Percentiles rank a stretch among this genome's conserved stretches.
phyloP scores from a whole-genome alignment of 768 basidiomycete genomes.

The Podaxis sp. region DNA sequence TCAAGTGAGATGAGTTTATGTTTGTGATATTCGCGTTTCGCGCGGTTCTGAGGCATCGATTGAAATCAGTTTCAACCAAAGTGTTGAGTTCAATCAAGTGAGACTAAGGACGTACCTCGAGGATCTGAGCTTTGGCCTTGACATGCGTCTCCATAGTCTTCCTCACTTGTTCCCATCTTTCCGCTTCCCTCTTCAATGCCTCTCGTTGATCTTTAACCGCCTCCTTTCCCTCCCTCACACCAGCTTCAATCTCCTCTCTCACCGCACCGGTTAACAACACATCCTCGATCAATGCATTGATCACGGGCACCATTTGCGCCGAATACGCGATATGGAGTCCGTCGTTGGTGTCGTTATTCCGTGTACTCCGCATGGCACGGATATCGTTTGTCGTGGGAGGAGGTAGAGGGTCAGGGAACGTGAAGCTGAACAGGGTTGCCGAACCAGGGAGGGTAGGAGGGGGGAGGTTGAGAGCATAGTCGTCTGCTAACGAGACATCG shows the following conservation, averaged over 20 bases:
- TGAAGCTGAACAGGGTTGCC: conserved; percentile 27
- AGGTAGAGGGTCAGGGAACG: conserved; percentile 58
- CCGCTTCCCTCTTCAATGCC: conserved; percentile 49
- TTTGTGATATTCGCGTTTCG: conserved; percentile 44
- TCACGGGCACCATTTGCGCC: conserved; percentile 64
- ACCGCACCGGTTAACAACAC: conserved; percentile 42
- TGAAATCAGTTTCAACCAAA: neutral
- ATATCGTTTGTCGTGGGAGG: conserved; percentile 46
- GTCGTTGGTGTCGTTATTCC: conserved; percentile 34
- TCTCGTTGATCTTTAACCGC: conserved; percentile 46
- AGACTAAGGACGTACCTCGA: neutral
- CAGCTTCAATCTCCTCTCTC: conserved; percentile 59
- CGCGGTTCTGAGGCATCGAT: conserved; percentile 32
- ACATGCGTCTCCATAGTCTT: conserved; percentile 24
- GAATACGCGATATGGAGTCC: conserved; percentile 32
- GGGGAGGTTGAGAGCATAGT: neutral
- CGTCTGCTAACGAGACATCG: neutral
- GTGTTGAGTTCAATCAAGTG: neutral
- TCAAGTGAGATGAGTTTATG: conserved; percentile 46
- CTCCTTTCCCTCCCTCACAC: conserved; percentile 52
- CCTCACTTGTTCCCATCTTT: conserved; percentile 48
- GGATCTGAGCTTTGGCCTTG: conserved; percentile 19
- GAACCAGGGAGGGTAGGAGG: conserved; percentile 10
- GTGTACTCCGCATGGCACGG: conserved; percentile 29
- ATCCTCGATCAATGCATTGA: conserved; percentile 53